Base-by-base conservation (phyloP, 225 moss, liverwort and hornwort genomes). In the Sphagnum contortum region DNA sequence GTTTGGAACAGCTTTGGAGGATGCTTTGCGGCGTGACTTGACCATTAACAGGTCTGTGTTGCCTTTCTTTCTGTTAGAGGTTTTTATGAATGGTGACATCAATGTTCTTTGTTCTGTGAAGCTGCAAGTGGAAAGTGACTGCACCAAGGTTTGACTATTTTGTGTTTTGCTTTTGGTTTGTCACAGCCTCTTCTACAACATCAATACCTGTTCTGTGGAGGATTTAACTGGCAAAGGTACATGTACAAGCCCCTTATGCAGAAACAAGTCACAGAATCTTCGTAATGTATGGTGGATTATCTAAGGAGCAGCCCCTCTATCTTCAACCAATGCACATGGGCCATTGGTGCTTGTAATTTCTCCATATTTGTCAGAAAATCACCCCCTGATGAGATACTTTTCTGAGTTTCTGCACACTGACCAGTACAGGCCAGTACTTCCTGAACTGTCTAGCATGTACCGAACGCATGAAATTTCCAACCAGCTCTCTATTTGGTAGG, bases 1-100 rank as follows among this genome's bases (percentile, higher is more conserved):
- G 73, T 94, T 94, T 79, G 94, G 90, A 72, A 89, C 88, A 6
- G 82, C 94, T 10, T 70, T 85, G 76, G 77, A 94, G 77, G 91
- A 94, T 82, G 94, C 94, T 9, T 69, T 79, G 45, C 79, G 94
- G 61, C 81, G 91, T 13, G 91, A 94, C 70, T 76, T 91, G 69
- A 94, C 91, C 3, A 89, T 94, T 57, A 94, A 94, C 75, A 94
- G 91, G 91, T 94, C 61, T 29, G 29, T 50, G 46, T 0, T 13
- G 3, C 14, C 57, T 50, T 64, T 12, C 12, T 12, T 5, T 4
- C 5, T 5, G 6, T 60, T 50, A 50, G 12, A 4, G 9, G 66
- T 45, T 9, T 29, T 29, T 29, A 29, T 29, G 29, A 29, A 29
- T 29, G 29, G 29, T 29, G 29, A 29, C 29, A 29, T 29, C 29